Base-by-base conservation (phyloP, 208 protist species). In the Crithidia brevicula region DNA sequence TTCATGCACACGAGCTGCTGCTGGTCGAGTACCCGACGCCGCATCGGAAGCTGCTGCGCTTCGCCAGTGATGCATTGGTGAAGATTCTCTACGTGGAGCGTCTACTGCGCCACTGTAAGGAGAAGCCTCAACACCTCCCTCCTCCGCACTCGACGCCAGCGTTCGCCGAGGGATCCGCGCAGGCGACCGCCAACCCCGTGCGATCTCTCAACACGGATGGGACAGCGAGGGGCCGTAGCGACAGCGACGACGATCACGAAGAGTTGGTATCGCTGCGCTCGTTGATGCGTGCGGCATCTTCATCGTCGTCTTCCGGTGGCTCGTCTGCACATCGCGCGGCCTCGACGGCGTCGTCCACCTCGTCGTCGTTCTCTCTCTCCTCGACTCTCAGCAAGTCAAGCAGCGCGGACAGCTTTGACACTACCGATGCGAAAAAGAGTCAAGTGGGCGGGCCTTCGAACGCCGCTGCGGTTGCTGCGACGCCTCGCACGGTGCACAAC, bases 31-130 rank as follows among this genome's bases (percentile, higher is more conserved):
- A 58, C 34, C 20, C 45, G 11, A 76, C 72, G 15, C 69, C 70
- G 38, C 53, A 72, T 15, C 65, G 66, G 27, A 62, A 70, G 16
- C 64, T 93, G 52, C 69, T 93, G 63, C 89, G 81, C 2, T 87
- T 93, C 63, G 74, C 82, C 15, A 86, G 82, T 36, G 83, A 91
- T 42, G 76, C 60, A 3, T 61, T 91, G 22, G 86, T 93, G 58
- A 88, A 82, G 47, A 68, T 92, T 13, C 75, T 82, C 4, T 93
- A 92, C 54, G 71, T 77, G 4, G 80, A 91, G 46, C 61, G 74
- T 31, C 71, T 93, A 23, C 49, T 89, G 53, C 70, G 58, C 23
- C 63, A 79, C 65, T 81, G 67, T 51, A 72, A 57, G 16, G 30
- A 59, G 33, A 72, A 66, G 54, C 56, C 60, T 2, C 34, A 30